Evolutionary conservation across 2,329 filamentous ascomycete species (phyloP), one percentile per base, ranked within the genome.

Genomic region (Aureobasidium vineae): DNA sequence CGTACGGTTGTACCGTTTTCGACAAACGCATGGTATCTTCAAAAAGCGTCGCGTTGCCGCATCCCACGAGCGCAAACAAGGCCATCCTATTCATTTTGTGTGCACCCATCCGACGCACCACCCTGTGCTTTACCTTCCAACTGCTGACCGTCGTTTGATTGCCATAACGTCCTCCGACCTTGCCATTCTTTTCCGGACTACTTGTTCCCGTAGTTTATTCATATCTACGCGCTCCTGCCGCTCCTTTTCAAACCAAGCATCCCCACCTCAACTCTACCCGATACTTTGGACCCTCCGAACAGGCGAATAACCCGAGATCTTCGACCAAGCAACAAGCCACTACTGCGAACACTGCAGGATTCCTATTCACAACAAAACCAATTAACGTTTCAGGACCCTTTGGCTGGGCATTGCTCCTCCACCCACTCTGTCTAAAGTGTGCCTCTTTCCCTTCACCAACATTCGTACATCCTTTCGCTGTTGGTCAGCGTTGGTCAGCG

Each of bases 141-240:
- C 47, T 64, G 61, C 26, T 64, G 47, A 63, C 59, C 43, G 33
- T 63, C 59, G 11, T 63, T 63, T 63, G 59, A 63, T 63, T 63
- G 45, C 45, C 23, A 64, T 45, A 64, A 64, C 61, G 61, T 64
- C 38, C 16, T 52, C 45, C 59, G 31, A 63, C 59, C 59, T 45
- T 54, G 61, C 40, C 61, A 64, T 63, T 63, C 59, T 28, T 52
- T 63, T 33, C 40, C 59, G 31, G 31, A 63, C 31, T 38, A 61
- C 1, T 36, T 38, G 26, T 49, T 49, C 3, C 31, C 45, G 43
- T 45, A 33, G 31, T 63, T 50, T 61, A 50, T 49, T 28, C 57
- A 61, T 61, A 63, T 63, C 33, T 21, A 63, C 57, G 28, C n/a
- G 33, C 33, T 52, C 45, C 45, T 63, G 56, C 59, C 59, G 36